These are phyloP conservation scores for Trichomonas vaginalis DNA, from an alignment of 208 protist species.

Conservation along the genomic window DNA sequence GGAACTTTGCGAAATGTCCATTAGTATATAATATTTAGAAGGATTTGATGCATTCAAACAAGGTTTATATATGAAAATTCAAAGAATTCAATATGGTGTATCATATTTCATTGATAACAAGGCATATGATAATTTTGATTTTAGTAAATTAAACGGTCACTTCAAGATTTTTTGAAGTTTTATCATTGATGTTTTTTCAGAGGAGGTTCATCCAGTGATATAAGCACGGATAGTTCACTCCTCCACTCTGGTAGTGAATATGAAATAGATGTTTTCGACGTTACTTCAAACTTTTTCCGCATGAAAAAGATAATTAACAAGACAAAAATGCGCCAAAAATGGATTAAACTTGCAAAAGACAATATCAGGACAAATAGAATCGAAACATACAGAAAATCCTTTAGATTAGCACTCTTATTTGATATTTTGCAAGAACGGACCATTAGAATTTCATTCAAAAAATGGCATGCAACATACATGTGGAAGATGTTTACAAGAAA, in stretches of 20 bases:
- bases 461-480: neutral
- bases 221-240: neutral
- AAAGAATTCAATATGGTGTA: too few species aligned
- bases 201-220: neutral
- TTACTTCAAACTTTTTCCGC: neutral
- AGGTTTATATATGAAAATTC: too few species aligned
- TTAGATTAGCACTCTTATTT: neutral
- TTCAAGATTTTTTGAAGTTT: neutral
- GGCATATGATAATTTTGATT: too few species aligned
- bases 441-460: neutral
- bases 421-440: neutral
- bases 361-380: neutral
- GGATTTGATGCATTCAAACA: too few species aligned
- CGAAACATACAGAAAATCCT: neutral
- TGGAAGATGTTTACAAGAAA: neutral
- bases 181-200: neutral
- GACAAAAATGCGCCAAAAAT: neutral
- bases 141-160: neutral
- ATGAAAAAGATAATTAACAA: neutral
- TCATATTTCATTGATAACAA: too few species aligned
- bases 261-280: neutral
- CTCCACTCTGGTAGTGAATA: neutral
- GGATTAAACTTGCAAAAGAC: neutral
- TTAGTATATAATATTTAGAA: too few species aligned
- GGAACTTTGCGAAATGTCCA: too few species aligned